phyloP scores from a whole-genome alignment of 23 red algal species.

The Gracilariopsis chorda region DNA sequence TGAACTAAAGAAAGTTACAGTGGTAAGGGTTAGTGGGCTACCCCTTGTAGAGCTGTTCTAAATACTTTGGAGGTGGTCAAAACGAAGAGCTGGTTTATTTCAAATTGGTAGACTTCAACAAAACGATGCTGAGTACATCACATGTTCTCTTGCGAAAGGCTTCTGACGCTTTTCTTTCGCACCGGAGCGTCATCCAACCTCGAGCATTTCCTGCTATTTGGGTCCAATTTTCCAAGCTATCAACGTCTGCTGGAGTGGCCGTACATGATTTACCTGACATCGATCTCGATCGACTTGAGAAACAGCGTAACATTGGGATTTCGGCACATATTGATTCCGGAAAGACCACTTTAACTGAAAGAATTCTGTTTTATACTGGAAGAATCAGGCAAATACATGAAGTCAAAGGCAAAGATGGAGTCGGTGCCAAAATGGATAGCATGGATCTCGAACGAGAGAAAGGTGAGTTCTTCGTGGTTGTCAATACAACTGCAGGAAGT shows the following conservation, averaged over 20 bases:
- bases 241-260: conserved; percentile 20
- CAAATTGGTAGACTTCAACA: no score
- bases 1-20: no score
- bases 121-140: no score
- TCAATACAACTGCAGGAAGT: no score
- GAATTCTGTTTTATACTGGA: conserved; percentile 98
- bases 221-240: not conserved
- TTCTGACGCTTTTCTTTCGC: not conserved
- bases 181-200: not conserved
- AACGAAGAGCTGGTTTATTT: no score
- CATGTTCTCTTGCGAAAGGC: no score
- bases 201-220: not conserved
- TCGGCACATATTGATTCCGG: conserved; percentile 97
- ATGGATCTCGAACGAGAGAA: conserved; percentile 99
- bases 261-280: conserved; percentile 14
- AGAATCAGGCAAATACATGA: conserved; percentile 90
- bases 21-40: no score
- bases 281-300: conserved; percentile 45
- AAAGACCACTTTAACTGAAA: conserved; percentile 98
- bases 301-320: conserved; percentile 92
- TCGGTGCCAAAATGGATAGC: conserved; percentile 98
- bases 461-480: not conserved
- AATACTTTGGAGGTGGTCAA: no score
- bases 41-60: no score
- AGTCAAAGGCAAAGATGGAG: conserved; percentile 98